Evolutionary conservation across 305 asterid genomes (phyloP).

Genomic region (Rubia balearica): DNA sequence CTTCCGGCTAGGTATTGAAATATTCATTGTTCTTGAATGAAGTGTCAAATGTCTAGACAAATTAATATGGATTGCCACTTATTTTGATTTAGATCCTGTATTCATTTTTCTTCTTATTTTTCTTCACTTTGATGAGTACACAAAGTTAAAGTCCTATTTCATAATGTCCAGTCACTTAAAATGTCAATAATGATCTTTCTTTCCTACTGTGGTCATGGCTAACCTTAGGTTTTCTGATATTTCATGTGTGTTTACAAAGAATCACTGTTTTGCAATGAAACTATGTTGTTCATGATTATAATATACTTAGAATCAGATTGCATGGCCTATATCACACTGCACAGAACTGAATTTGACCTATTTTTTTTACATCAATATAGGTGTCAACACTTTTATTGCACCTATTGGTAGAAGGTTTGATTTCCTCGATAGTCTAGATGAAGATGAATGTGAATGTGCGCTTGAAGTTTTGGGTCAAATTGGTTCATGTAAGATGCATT

Average conservation of each 20-base stretch:
- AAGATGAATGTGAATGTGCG: slow-evolving; percentile 89
- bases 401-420: slow-evolving; percentile 66
- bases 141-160: background rate
- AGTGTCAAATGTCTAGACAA: too few relatives aligned
- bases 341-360: background rate
- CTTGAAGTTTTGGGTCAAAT: slow-evolving; percentile 90
- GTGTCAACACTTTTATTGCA: slow-evolving; percentile 46
- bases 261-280: background rate
- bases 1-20: too few relatives aligned
- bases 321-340: background rate
- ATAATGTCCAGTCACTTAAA: background rate
- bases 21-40: too few relatives aligned
- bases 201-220: background rate
- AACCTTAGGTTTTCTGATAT: background rate
- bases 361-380: slow-evolving; percentile 35
- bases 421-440: slow-evolving; percentile 46
- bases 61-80: too few relatives aligned
- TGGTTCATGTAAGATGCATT: slow-evolving; percentile 64
- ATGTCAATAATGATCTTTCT: background rate
- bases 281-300: background rate
- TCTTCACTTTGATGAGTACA: background rate
- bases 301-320: background rate
- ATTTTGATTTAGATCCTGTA: slow-evolving; percentile 20
- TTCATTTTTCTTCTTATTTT: background rate
- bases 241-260: background rate